Evolutionary conservation across 164 flowering plant genomes (phyloP).

Genomic region (Euptelea pleiosperma): DNA sequence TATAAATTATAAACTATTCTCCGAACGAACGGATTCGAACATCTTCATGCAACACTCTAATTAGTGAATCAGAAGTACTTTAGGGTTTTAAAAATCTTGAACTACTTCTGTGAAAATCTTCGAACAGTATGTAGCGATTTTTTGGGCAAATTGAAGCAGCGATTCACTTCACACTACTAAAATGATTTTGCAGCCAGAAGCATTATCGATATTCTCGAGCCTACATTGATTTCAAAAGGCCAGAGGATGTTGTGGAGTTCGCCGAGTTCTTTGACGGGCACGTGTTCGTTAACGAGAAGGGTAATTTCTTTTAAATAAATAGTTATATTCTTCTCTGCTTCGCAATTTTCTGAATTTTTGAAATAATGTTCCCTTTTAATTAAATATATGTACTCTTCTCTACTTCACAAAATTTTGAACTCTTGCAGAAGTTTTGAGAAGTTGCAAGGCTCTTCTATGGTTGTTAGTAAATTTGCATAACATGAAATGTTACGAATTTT

Average conservation of each 20-base stretch:
- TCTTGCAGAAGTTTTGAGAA: background rate
- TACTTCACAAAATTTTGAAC: too few relatives aligned
- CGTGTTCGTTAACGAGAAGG: conserved; percentile 87
- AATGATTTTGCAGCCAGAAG: conserved; percentile 55
- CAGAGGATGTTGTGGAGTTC: conserved; percentile 85
- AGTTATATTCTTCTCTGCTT: too few relatives aligned
- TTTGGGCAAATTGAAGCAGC: background rate
- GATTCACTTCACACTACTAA: background rate
- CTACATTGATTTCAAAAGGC: conserved; percentile 71
- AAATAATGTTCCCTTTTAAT: too few relatives aligned
- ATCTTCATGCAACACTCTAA: background rate
- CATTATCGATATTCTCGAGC: conserved; percentile 56
- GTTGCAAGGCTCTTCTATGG: too few relatives aligned
- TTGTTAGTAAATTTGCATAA: too few relatives aligned
- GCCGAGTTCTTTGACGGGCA: conserved; percentile 89
- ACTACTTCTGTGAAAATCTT: background rate
- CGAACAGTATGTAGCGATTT: too few relatives aligned
- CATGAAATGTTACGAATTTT: too few relatives aligned
- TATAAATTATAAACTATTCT: background rate
- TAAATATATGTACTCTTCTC: too few relatives aligned
- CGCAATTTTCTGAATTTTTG: too few relatives aligned
- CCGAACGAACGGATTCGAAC: background rate
- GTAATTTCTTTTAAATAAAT: conserved; percentile 30
- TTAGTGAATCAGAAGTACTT: background rate
- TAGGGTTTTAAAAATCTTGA: conserved; percentile 8